Base-by-base conservation (phyloP, 306 rosid species). In the Prunus campanulata region DNA sequence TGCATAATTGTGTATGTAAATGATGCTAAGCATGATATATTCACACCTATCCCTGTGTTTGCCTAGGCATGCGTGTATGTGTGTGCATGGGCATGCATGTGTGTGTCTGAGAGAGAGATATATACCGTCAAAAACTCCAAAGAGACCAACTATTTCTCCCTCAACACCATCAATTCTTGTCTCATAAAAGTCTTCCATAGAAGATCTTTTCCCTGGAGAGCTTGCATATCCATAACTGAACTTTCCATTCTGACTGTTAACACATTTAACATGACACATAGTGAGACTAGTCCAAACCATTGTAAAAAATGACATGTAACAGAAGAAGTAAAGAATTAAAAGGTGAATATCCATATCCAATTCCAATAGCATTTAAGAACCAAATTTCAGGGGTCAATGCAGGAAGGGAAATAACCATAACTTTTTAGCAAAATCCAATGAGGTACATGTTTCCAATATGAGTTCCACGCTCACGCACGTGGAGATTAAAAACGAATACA, bases 211-310 rank as follows among this genome's bases (percentile, higher is more conserved):
- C 66, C 98, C 97, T 2, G 93, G 90, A 32, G 91, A 94, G 88
- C 97, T 94, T 61, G 98, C 96, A 83, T 94, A 94, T 67, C 98
- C 98, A 71, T 94, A 94, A 83, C 96, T 94, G 86, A 94, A 94
- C 74, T 87, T 90, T 50, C 94, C 97, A 78, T 94, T 91, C 68
- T 91, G 90, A 83, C 97, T 94, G 89, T 68, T 13, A 69, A 80
- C 68, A 79, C 79, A 79, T 47, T 76, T 56, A 78, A 85, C 51
- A 80, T 76, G 47, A 81, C 30, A 83, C 27, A 70, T 46, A 73
- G 46, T 12, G 69, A 78, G 48, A 71, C 39, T 82, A 70, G 67
- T 77, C 62, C 66, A 24, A 71, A 78, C 52, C 10, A 68, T 44
- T 55, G 19, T 56, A 42, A 67, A 76, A n/a, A 44, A 62, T 16